Base-by-base conservation (phyloP, 495 filamentous ascomycete species). In the Penicillium cinerascens region DNA sequence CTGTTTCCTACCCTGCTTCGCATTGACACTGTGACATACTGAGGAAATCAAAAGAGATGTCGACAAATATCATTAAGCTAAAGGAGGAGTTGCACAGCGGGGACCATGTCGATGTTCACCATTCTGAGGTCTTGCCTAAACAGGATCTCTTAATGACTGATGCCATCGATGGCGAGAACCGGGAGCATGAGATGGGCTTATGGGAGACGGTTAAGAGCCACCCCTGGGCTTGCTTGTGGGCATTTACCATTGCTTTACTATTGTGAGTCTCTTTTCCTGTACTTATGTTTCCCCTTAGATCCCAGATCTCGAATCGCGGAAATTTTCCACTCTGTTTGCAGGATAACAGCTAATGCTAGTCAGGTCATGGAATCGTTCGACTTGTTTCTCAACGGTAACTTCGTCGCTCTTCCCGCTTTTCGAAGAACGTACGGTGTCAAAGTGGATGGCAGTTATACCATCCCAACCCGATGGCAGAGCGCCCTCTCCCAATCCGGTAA, bases 211-310 rank as follows among this genome's bases (percentile, higher is more conserved):
- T 70, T 44, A 72, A 67, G 52, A 63, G 61, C 8, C 77, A 79
- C 58, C 78, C 76, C 23, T 74, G 73, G 55, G 78, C 78, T 46
- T 70, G 75, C 40, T 67, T 61, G 16, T 80, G 75, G 75, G 71
- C 67, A 4, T 74, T 74, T 53, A 60, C 55, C 46, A 67, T 74
- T 74, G 68, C 27, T 75, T 68, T 50, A 75, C 72, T 15, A 75
- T 75, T 49, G 71, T 72, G 51, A 71, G 67, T 61, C 23, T 37
- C 17, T 37, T 17, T 23, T 3, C 36, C 20, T 41, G 40, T 18
- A 44, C 21, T 25, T 4, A 9, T n/a, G n/a, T 11, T 22, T 10
- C 9, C 16, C 17, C 8, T 4, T 36, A 29, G 29, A 42, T n/a
- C n/a, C n/a, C n/a, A n/a, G n/a, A n/a, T n/a, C n/a, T n/a, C n/a